Percentiles rank a stretch among this genome's conserved stretches.
Evolutionary conservation across 2,329 filamentous ascomycete species (phyloP).

Genomic region (Penicillium sp.): DNA sequence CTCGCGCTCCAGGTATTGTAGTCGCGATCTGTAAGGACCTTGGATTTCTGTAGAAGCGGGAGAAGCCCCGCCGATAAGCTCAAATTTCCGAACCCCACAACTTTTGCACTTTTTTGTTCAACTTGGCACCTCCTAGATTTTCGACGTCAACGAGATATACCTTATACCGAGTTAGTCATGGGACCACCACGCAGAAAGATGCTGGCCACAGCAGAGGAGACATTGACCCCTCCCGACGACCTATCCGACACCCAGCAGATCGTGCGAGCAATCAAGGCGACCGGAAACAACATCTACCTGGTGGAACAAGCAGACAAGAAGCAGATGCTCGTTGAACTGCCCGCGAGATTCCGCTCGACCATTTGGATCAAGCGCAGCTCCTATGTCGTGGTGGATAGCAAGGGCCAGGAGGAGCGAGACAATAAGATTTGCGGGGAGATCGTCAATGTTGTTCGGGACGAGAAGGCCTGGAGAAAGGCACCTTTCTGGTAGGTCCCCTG

Average conservation of each 20-base stretch:
- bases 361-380: conserved; percentile 92
- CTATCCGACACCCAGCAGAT: conserved; percentile 61
- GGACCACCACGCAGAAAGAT: conserved; percentile 74
- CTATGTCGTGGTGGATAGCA: conserved; percentile 79
- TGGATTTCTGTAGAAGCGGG: conserved; percentile 9
- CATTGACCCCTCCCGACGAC: conserved; percentile 60
- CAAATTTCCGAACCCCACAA: conserved; percentile 11
- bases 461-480: conserved; percentile 89
- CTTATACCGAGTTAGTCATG: conserved; percentile 50
- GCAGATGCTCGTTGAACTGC: conserved; percentile 75
- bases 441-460: conserved; percentile 86
- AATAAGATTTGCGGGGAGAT: conserved; percentile 87
- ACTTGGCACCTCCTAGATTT: background rate
- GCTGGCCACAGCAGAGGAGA: conserved; percentile 74
- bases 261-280: conserved; percentile 75
- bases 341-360: conserved; percentile 81
- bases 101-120: background rate
- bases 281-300: conserved; percentile 86
- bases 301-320: conserved; percentile 70
- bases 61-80: conserved; percentile 22
- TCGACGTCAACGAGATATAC: background rate
- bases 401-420: conserved; percentile 63
- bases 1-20: background rate
- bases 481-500: conserved; percentile 69
- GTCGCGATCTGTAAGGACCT: background rate